Evolutionary conservation across 352 stramenopile genomes (phyloP).

Genomic region (Phytophthora chlamydospora): DNA sequence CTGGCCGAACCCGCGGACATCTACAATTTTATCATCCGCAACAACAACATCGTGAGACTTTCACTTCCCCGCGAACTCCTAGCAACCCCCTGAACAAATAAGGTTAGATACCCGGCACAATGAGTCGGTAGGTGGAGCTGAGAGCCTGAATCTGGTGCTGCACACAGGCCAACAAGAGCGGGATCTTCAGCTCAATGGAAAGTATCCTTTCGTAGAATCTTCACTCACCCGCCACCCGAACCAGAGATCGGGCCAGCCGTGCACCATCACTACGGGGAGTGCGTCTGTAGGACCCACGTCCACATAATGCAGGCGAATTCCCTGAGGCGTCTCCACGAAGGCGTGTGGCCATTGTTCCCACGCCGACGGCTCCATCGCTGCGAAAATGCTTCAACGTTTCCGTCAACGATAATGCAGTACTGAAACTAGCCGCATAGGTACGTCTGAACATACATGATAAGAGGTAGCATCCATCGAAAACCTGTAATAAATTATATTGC

Average conservation of each 20-base stretch:
- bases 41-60: not conserved
- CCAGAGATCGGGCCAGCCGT: constrained; percentile 81
- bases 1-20: constrained; percentile 60
- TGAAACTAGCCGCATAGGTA: no score
- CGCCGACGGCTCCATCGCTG: constrained; percentile 18
- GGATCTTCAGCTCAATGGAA: not conserved
- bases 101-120: constrained; percentile 41
- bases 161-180: not conserved
- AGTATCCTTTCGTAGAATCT: not conserved
- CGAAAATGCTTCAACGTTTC: not conserved
- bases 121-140: constrained; percentile 53
- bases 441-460: no score
- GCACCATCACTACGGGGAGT: constrained; percentile 65
- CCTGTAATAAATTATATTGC: no score
- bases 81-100: no score
- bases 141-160: constrained; percentile 60
- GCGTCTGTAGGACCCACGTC: constrained; percentile 56
- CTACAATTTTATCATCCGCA: constrained; percentile 16
- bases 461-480: no score
- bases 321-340: constrained; percentile 38
- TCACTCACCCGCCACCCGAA: constrained; percentile 62
- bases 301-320: constrained; percentile 61
- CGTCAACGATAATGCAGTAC: no score
- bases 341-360: constrained; percentile 40
- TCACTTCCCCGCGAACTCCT: no score